A percentile compares a stretch with the other conserved stretches of the same genome.
Evolutionary conservation across 805 yeast species (phyloP).

Genomic region (Yamadazyma ubonensis): DNA sequence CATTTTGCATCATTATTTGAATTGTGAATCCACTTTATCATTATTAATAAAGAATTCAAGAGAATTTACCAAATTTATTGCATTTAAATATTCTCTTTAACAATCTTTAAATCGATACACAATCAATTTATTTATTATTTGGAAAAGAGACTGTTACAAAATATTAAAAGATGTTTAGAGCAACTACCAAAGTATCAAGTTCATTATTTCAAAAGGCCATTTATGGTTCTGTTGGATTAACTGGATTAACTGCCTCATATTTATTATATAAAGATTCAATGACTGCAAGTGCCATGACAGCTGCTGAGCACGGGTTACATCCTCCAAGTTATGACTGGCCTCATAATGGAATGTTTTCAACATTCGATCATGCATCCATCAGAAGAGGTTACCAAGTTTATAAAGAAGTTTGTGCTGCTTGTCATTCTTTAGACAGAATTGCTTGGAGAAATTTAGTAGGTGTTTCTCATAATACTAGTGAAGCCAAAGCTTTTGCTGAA

Average conservation of each 20-base stretch:
- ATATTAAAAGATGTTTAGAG: conserved; percentile 11
- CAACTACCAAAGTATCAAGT: conserved; percentile 15
- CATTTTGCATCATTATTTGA: conserved; percentile 5
- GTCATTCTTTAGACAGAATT: conserved; percentile 94
- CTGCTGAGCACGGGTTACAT: conserved; percentile 98
- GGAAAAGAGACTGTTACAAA: too few relatives aligned
- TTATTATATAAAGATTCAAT: conserved; percentile 78
- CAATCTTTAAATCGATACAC: conserved; percentile 1
- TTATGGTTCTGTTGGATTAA: conserved; percentile 64
- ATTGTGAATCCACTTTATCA: neutral
- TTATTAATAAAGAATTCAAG: conserved; percentile 1
- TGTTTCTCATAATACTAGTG: conserved; percentile 88
- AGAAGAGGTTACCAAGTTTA: conserved; percentile 99
- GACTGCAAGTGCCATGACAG: conserved; percentile 94
- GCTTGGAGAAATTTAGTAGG: conserved; percentile 99
- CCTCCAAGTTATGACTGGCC: conserved; percentile 93
- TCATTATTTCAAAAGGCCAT: conserved; percentile 48
- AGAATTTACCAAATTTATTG: neutral
- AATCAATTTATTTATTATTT: neutral
- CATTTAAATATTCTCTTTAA: conserved; percentile 3
- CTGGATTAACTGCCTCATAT: conserved; percentile 80
- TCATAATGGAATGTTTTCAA: conserved; percentile 85
- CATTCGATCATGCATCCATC: conserved; percentile 92
- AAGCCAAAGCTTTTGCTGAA: conserved; percentile 91
- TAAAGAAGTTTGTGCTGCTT: conserved; percentile 98